Percentiles rank a stretch among this genome's conserved stretches.
Evolutionary conservation across 805 yeast species (phyloP).

Genomic region (Lipomyces anomalus): DNA sequence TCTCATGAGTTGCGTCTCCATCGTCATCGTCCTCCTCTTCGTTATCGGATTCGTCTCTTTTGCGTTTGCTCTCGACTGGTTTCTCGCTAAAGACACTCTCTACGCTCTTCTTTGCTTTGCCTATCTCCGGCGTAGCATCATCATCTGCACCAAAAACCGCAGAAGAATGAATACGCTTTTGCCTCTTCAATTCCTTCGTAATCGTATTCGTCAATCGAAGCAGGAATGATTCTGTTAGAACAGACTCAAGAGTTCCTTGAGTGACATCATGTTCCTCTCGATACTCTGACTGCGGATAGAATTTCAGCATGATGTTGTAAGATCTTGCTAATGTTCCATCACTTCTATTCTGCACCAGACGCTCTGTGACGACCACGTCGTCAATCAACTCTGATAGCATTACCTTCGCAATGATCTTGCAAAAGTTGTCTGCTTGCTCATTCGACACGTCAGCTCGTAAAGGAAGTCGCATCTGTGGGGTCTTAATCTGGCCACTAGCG

Average conservation of each 20-base stretch:
- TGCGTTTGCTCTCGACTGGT: slow-evolving; percentile 30
- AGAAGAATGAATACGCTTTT: too few species aligned
- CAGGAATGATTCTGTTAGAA: slow-evolving; percentile 62
- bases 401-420: slow-evolving; percentile 82
- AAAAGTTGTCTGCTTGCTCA: slow-evolving; percentile 84
- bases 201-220: slow-evolving; percentile 59
- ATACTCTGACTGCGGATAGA: slow-evolving; percentile 73
- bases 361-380: slow-evolving; percentile 77
- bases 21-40: slow-evolving; percentile 54
- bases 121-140: slow-evolving; percentile 37
- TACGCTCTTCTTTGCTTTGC: slow-evolving; percentile 43
- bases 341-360: slow-evolving; percentile 55
- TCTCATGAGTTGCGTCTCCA: slow-evolving; percentile 57
- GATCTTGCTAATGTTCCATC: slow-evolving; percentile 53
- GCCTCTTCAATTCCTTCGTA: slow-evolving; percentile 75
- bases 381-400: slow-evolving; percentile 84
- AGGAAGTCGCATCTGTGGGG: slow-evolving; percentile 99
- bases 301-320: slow-evolving; percentile 66
- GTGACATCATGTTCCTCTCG: slow-evolving; percentile 82
- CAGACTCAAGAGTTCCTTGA: slow-evolving; percentile 67
- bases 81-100: slow-evolving; percentile 52
- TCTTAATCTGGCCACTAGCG: slow-evolving; percentile 88
- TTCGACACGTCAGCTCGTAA: slow-evolving; percentile 72
- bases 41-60: slow-evolving; percentile 28
- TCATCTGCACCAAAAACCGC: slow-evolving; percentile 33